phyloP scores from a whole-genome alignment of 2,329 filamentous ascomycete genomes.

The Aureobasidium sp. region DNA sequence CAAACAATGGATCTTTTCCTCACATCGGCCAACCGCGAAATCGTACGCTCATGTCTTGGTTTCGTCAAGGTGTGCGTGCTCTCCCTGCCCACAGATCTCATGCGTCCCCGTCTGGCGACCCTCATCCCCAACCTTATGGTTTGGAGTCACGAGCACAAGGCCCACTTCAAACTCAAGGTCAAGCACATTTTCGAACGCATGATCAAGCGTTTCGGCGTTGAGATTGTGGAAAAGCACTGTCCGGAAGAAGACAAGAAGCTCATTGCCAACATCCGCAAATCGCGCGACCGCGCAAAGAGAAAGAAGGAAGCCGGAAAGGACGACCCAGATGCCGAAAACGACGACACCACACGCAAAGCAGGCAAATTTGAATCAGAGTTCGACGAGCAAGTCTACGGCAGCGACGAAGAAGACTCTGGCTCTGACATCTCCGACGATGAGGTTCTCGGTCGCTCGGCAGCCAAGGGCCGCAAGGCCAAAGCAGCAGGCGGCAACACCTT shows the following conservation, averaged over 20 bases:
- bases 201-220: slow-evolving; percentile 81
- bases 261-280: slow-evolving; percentile 90
- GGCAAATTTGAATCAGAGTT: slow-evolving; percentile 82
- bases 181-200: slow-evolving; percentile 96
- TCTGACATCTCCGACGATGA: slow-evolving; percentile 57
- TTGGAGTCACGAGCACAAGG: slow-evolving; percentile 98
- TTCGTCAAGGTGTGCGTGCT: slow-evolving; percentile 96
- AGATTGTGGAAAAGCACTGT: slow-evolving; percentile 67
- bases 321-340: slow-evolving; percentile 31
- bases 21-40: slow-evolving; percentile 92
- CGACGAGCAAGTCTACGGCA: slow-evolving; percentile 91
- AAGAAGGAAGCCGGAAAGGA: slow-evolving; percentile 63
- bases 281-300: slow-evolving; percentile 80
- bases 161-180: slow-evolving; percentile 91
- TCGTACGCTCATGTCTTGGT: slow-evolving; percentile 86
- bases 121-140: slow-evolving; percentile 86
- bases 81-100: slow-evolving; percentile 66
- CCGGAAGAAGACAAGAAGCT: slow-evolving; percentile 84
- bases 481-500: slow-evolving; percentile 52
- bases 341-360: slow-evolving; percentile 32
- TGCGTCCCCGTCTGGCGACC: slow-evolving; percentile 65
- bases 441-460: slow-evolving; percentile 38
- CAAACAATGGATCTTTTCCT: slow-evolving; percentile 95
- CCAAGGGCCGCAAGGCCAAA: slow-evolving; percentile 46
- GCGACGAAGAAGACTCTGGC: slow-evolving; percentile 41